These are phyloP conservation scores for Letharia columbiana DNA, from an alignment of 495 filamentous ascomycete species.

Conservation along the genomic window DNA sequence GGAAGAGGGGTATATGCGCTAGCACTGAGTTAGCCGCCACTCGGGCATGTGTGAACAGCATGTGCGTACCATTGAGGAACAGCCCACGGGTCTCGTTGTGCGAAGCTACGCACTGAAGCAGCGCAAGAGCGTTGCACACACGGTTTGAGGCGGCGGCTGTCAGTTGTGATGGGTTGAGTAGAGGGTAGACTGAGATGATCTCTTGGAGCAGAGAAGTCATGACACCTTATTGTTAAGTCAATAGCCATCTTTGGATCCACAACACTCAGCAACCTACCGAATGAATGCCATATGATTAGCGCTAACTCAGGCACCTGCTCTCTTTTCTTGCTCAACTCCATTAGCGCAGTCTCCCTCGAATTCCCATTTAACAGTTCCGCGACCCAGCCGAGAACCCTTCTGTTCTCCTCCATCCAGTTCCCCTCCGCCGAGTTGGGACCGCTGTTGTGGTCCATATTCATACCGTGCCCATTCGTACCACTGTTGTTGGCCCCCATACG, in stretches of 20 bases:
- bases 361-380: conserved; percentile 82
- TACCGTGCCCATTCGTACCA: conserved; percentile 31
- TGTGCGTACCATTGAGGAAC: conserved; percentile 73
- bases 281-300: conserved; percentile 96
- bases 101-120: conserved; percentile 95
- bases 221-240: conserved; percentile 57
- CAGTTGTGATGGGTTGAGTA: conserved; percentile 92
- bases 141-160: conserved; percentile 94
- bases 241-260: conserved; percentile 14
- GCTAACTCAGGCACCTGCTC: conserved; percentile 97
- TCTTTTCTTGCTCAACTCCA: conserved; percentile 97
- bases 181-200: conserved; percentile 96
- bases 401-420: conserved; percentile 78
- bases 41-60: not conserved
- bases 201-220: conserved; percentile 97
- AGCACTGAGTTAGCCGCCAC: conserved; percentile 12
- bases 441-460: conserved; percentile 48
- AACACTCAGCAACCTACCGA: conserved; percentile 56
- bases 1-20: conserved; percentile 98
- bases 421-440: conserved; percentile 44
- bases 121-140: conserved; percentile 93
- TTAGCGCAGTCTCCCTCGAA: conserved; percentile 78
- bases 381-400: conserved; percentile 85
- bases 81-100: conserved; percentile 92
- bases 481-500: conserved; percentile 55